Percentiles rank a stretch among this genome's conserved stretches.
Conservation (phyloP, 2,329 filamentous ascomycete genomes). For the Alternaria postmessia region DNA sequence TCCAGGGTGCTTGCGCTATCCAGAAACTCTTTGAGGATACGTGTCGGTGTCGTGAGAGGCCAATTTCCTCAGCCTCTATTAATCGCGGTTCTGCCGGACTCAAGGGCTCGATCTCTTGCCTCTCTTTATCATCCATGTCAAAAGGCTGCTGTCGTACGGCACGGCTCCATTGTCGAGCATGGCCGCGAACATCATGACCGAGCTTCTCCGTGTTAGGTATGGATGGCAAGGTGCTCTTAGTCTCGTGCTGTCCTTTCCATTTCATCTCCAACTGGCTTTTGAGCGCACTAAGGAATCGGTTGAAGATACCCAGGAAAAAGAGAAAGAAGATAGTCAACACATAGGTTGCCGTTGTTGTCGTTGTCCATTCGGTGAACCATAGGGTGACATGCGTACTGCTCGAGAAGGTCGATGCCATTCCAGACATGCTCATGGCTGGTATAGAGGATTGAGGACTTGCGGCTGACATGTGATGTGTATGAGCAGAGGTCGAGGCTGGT, state of each 20-base stretch:
- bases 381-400: conserved; percentile 39
- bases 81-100: conserved; percentile 14
- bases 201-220: conserved; percentile 5
- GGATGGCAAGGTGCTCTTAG: neutral
- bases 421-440: conserved; percentile 19
- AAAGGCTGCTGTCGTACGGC: conserved; percentile 10
- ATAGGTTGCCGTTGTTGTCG: conserved; percentile 35
- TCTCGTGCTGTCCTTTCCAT: conserved; percentile 20
- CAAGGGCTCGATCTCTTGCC: conserved; percentile 29
- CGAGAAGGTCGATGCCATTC: conserved; percentile 41
- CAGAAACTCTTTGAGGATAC: conserved; percentile 20
- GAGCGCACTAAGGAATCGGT: conserved; percentile 42
- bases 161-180: conserved; percentile 26
- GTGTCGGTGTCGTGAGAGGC: neutral
- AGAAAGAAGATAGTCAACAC: conserved; percentile 37
- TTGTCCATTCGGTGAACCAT: conserved; percentile 41
- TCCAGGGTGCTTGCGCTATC: conserved; percentile 31
- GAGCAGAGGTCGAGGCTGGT: neutral
- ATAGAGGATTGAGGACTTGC: neutral
- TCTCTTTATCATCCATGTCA: conserved; percentile 20
- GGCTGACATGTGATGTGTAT: neutral
- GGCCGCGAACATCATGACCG: conserved; percentile 2
- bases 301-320: conserved; percentile 38
- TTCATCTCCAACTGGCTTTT: conserved; percentile 35
- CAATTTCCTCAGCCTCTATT: conserved; percentile 2